Evolutionary conservation across 371 early-diverging fungal genomes (phyloP), one percentile per base, ranked within the genome.

Genomic region (Phascolomyces articulosus): DNA sequence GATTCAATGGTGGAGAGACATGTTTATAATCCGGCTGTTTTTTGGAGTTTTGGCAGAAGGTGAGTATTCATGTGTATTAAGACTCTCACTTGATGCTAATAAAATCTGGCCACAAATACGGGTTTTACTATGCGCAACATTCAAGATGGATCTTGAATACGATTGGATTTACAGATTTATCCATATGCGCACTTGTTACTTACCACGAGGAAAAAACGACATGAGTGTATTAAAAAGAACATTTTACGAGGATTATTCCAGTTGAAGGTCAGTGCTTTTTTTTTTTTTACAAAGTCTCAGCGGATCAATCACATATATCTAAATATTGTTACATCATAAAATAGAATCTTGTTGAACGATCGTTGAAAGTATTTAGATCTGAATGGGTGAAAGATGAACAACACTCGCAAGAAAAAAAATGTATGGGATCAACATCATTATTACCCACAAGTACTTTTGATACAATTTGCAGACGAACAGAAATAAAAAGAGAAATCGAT

Each of bases 71-170:
- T n/a, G n/a, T n/a, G n/a, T 55, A 31, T 31, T 0, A 31, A 31
- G 31, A 31, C 31, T 10, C 31, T 31, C 31, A 31, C 31, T 31
- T 31, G 31, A 10, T 31, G 31, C 31, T 55, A 20, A 44, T 18
- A 44, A 15, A 24, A 55, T 55, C 29, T 8, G n/a, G n/a, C n/a
- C n/a, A 20, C 2, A 55, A 15, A 55, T 29, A 29, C 16, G 28
- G 55, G 55, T 0, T 28, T 55, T n/a, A 55, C 55, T 3, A 29
- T 55, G 55, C 31, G 31, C 16, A n/a, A 55, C 55, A n/a, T 55
- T 18, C 29, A 15, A 29, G 16, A 60, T 49, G 49, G 49, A 48
- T 24, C 27, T 44, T 15, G n/a, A 26, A 27, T 38, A 40, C 20
- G 26, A 53, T 24, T 13, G 21, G 21, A 0, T 31, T 21, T 60